These are phyloP conservation scores for Protostelium mycophagum DNA, from an alignment of 78 protist genomes.

Conservation along the genomic window DNA sequence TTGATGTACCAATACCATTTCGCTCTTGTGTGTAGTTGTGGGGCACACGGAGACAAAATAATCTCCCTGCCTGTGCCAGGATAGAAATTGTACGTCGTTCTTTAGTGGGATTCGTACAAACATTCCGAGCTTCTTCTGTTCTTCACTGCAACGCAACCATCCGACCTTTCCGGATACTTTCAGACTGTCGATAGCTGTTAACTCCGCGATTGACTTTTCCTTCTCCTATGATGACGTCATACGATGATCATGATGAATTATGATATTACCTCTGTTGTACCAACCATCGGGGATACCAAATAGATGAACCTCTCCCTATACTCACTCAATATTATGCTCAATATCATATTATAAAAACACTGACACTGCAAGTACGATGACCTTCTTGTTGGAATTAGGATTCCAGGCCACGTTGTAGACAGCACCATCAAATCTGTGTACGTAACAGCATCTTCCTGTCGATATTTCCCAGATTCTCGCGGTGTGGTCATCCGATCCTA, in stretches of 20 bases:
- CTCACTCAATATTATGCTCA: neutral
- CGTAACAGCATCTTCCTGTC: slow-evolving; percentile 76
- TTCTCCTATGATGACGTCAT: neutral
- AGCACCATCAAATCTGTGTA: slow-evolving; percentile 21
- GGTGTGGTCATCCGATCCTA: slow-evolving; percentile 78
- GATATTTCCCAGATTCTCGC: slow-evolving; percentile 85
- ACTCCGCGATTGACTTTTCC: neutral
- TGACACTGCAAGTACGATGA: slow-evolving; percentile 68
- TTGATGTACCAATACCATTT: neutral
- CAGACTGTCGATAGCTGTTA: too few relatives aligned
- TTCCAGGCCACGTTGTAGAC: slow-evolving; percentile 76
- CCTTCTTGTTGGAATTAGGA: slow-evolving; percentile 61
- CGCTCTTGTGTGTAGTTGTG: neutral
- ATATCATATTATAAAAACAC: slow-evolving; percentile 19
- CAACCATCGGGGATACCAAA: neutral
- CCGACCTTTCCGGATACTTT: neutral
- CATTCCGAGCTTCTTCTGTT: neutral
- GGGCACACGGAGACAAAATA: slow-evolving; percentile 84
- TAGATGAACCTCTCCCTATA: neutral
- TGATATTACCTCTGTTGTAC: neutral
- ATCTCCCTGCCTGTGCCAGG: slow-evolving; percentile 94
- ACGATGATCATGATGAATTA: neutral
- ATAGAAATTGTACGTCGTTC: slow-evolving; percentile 12
- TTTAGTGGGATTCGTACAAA: neutral
- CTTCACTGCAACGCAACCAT: neutral